A percentile compares a stretch with the other conserved stretches of the same genome.
phyloP scores from a whole-genome alignment of 2,329 filamentous ascomycete genomes.

The Cladosporium sp. region DNA sequence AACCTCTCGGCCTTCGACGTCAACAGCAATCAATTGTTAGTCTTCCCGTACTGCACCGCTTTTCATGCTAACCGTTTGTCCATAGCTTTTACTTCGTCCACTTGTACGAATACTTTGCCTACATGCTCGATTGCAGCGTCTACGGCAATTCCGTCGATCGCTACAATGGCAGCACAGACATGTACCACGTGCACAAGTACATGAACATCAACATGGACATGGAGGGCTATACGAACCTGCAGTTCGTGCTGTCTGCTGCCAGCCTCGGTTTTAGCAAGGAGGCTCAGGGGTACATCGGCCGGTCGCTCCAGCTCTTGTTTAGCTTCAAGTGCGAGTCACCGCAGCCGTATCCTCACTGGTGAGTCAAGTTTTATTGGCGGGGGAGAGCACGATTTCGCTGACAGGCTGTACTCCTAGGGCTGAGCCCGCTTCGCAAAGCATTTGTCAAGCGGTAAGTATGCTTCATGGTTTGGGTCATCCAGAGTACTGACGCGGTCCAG shows the following conservation, averaged over 20 bases:
- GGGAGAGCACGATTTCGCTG: neutral
- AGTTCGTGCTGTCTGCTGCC: neutral
- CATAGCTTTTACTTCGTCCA: conserved; percentile 52
- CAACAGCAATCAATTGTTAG: conserved; percentile 52
- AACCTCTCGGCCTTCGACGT: conserved; percentile 49
- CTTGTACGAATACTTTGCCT: conserved; percentile 57
- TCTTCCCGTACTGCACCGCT: too few relatives aligned
- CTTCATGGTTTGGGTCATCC: too few relatives aligned
- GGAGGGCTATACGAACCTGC: neutral
- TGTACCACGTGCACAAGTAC: conserved; percentile 46
- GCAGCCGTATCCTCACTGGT: neutral
- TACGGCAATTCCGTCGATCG: conserved; percentile 46
- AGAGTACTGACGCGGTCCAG: neutral
- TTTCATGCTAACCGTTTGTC: neutral
- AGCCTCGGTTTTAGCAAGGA: neutral
- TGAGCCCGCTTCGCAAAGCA: too few relatives aligned
- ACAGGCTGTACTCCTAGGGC: neutral
- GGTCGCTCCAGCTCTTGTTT: neutral
- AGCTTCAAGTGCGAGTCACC: neutral
- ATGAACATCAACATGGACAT: conserved; percentile 35
- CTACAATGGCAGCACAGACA: conserved; percentile 43
- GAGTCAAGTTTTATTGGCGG: neutral
- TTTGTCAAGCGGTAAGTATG: too few relatives aligned
- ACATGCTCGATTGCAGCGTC: conserved; percentile 50
- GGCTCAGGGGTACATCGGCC: neutral